phyloP scores from a whole-genome alignment of 2,329 filamentous ascomycete genomes.

The Aspergillus japonicus region DNA sequence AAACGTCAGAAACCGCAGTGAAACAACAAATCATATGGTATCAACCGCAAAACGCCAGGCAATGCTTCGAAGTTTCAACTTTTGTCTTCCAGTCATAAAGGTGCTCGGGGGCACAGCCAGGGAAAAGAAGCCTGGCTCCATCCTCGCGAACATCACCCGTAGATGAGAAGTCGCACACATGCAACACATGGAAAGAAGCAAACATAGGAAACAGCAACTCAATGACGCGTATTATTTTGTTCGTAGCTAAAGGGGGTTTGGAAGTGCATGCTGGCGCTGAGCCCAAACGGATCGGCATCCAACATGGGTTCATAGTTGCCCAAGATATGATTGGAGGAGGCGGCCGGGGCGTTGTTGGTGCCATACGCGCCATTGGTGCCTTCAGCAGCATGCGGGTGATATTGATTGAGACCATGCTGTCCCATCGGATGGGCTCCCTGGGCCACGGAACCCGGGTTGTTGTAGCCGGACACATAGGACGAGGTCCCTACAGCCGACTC shows the following conservation, averaged over 20 bases:
- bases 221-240: conserved; percentile 39
- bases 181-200: conserved; percentile 3
- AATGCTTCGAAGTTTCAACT: conserved; percentile 34
- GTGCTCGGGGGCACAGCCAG: neutral
- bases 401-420: conserved; percentile 44
- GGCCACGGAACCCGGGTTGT: conserved; percentile 41
- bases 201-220: conserved; percentile 10
- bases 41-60: conserved; percentile 36
- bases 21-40: conserved; percentile 30
- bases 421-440: conserved; percentile 41
- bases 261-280: conserved; percentile 94
- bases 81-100: conserved; percentile 27
- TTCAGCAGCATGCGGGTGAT: conserved; percentile 39
- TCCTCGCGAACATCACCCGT: neutral
- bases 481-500: conserved; percentile 67
- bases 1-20: conserved; percentile 6
- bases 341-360: conserved; percentile 33
- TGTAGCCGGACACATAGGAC: conserved; percentile 60
- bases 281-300: conserved; percentile 89
- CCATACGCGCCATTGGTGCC: conserved; percentile 42
- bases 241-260: conserved; percentile 69
- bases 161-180: neutral
- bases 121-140: conserved; percentile 3
- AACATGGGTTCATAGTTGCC: conserved; percentile 80
- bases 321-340: conserved; percentile 49